A percentile compares a stretch with the other conserved stretches of the same genome.
phyloP scores from a whole-genome alignment of 805 yeast species.

The Nakazawaea sp. region DNA sequence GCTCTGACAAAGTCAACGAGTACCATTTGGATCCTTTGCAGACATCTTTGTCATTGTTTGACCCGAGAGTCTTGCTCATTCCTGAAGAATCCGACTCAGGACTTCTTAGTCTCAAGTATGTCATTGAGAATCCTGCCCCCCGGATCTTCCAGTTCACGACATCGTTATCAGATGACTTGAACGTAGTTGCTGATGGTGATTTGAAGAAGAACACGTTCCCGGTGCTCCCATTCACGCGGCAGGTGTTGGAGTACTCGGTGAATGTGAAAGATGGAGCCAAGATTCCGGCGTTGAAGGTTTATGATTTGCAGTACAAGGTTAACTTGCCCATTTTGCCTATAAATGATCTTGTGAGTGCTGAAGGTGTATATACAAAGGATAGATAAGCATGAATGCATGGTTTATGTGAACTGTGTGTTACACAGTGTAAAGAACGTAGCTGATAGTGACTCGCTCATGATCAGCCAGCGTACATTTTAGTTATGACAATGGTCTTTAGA shows the following conservation, averaged over 20 bases:
- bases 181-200: conserved; percentile 14
- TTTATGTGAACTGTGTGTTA: no score
- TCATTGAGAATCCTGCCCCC: conserved; percentile 71
- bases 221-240: conserved; percentile 57
- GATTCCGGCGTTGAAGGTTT: conserved; percentile 59
- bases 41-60: conserved; percentile 53
- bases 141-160: conserved; percentile 52
- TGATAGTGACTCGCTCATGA: no score
- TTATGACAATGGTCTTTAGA: no score
- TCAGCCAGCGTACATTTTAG: no score
- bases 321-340: conserved; percentile 46
- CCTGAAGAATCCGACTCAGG: conserved; percentile 14
- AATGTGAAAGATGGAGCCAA: conserved; percentile 22
- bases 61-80: conserved; percentile 59
- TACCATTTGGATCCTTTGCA: conserved; percentile 38
- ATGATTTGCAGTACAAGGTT: conserved; percentile 63
- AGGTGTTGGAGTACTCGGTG: conserved; percentile 26
- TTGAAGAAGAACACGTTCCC: conserved; percentile 33
- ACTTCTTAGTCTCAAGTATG: conserved; percentile 33
- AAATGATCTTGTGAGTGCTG: conserved; percentile 19
- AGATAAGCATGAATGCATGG: no score
- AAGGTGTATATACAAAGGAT: no score
- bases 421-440: no score
- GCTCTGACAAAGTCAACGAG: conserved; percentile 15
- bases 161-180: conserved; percentile 17